Evolutionary conservation across 1,284 basidiomycete genomes (phyloP).

Genomic region (Porodaedalea pini): DNA sequence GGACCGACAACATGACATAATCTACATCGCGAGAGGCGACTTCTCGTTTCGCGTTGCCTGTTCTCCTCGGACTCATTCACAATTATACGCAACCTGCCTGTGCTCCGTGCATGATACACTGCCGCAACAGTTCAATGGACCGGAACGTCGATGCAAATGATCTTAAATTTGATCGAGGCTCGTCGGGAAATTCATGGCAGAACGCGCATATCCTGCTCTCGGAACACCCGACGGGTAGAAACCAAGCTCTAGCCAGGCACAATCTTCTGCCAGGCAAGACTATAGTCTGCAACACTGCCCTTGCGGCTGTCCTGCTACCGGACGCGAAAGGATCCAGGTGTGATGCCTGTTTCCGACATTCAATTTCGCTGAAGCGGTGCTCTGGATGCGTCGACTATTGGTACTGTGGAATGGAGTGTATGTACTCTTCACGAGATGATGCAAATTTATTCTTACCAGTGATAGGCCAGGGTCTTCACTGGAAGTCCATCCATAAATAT

Average conservation of each 20-base stretch:
- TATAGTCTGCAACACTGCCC: constrained; percentile 43
- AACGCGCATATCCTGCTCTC: constrained; percentile 32
- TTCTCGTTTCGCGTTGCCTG: no score
- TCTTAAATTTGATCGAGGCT: background rate
- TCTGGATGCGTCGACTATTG: constrained; percentile 63
- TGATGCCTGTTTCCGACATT: constrained; percentile 50
- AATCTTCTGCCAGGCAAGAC: constrained; percentile 40
- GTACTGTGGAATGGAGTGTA: constrained; percentile 66
- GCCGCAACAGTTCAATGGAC: no score
- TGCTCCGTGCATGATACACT: no score
- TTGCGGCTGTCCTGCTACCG: constrained; percentile 49
- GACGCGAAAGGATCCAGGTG: constrained; percentile 59
- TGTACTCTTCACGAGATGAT: constrained; percentile 23
- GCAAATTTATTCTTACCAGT: background rate
- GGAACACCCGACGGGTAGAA: constrained; percentile 46
- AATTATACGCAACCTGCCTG: no score
- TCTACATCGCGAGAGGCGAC: no score
- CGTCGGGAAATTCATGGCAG: constrained; percentile 1
- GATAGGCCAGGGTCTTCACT: constrained; percentile 63
- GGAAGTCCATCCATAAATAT: constrained; percentile 58
- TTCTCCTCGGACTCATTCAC: no score
- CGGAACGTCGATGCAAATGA: background rate
- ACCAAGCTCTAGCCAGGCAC: constrained; percentile 43
- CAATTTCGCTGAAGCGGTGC: constrained; percentile 44
- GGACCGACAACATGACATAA: no score